Evolutionary conservation across 495 filamentous ascomycete genomes (phyloP).

Genomic region (Hypoxylon lenormandii): DNA sequence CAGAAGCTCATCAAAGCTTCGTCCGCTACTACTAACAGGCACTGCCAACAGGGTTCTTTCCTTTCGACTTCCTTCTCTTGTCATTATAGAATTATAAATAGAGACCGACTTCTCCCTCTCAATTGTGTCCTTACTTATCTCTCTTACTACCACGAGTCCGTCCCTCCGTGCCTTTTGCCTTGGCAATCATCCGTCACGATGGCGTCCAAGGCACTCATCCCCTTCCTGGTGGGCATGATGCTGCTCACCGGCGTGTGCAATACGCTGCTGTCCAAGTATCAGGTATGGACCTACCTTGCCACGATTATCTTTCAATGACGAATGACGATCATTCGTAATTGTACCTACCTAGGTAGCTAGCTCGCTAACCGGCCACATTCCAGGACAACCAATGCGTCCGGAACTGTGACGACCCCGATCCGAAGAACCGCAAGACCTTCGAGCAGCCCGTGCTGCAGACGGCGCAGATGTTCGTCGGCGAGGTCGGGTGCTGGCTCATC

Average conservation of each 20-base stretch:
- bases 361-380: conserved; percentile 12
- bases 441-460: conserved; percentile 98
- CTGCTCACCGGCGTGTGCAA: conserved; percentile 90
- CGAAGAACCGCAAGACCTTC: conserved; percentile 75
- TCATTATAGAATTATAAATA: not conserved
- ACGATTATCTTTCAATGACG: too few relatives aligned
- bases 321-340: too few relatives aligned
- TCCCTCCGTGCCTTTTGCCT: conserved; percentile 1
- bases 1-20: conserved; percentile 37
- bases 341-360: not conserved
- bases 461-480: conserved; percentile 92
- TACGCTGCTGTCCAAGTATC: conserved; percentile 95
- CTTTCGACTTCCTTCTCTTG: not conserved
- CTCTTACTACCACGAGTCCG: conserved; percentile 26
- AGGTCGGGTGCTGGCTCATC: conserved; percentile 92
- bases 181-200: conserved; percentile 43
- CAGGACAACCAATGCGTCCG: conserved; percentile 96
- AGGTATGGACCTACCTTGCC: conserved; percentile 75
- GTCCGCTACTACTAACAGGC: not conserved
- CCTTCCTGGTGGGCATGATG: conserved; percentile 92
- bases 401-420: conserved; percentile 82
- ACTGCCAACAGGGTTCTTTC: not conserved
- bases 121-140: conserved; percentile 18
- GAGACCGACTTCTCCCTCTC: not conserved
- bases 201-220: conserved; percentile 71